Base-by-base conservation (phyloP, 2,329 filamentous ascomycete genomes). In the Neofusicoccum umdonicola region DNA sequence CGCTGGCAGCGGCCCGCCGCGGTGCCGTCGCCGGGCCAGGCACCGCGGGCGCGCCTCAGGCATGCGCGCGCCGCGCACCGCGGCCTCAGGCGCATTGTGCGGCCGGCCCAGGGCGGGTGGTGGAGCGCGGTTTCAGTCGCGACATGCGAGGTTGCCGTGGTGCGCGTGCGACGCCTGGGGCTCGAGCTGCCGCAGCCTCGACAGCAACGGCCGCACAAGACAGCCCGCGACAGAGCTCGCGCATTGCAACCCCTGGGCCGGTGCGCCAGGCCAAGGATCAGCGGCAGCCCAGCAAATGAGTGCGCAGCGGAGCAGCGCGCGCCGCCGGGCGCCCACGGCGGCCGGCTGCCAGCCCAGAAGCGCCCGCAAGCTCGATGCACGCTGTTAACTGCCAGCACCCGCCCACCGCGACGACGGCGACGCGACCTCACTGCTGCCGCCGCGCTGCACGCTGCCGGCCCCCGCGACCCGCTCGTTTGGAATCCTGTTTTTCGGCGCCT, bases 51-150 rank as follows among this genome's bases (percentile, higher is more conserved):
- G 9, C 35, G 12, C 9, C 17, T 41, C 45, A 27, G 45, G 45
- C 19, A 48, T 31, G 8, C 22, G 22, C 45, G 45, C 22, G 35
- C 51, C 4, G 12, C 9, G 9, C 12, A 35, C 35, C 5, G 52
- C 52, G 35, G 41, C 22, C 22, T 22, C 19, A 41, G 52, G 52
- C 52, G 37, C 52, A 56, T 31, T 17, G 42, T 12, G 19, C 17
- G 52, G 52, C 35, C 35, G 50, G 34, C 22, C 17, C 6, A 51
- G 47, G 37, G 22, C 50, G 37, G 15, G 31, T 34, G 56, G 56
- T 48, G 56, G 42, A 60, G 56, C 56, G 27, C 6, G 56, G 56
- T 60, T 60, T 60, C 56, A 60, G 56, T 58, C 19, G 54, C 22
- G 41, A 34, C 37, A 58, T 58, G 54, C 54, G 54, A 58, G 39